These are phyloP conservation scores for Alternaria burnsii DNA, from an alignment of 2,329 filamentous ascomycete species.

Conservation along the genomic window DNA sequence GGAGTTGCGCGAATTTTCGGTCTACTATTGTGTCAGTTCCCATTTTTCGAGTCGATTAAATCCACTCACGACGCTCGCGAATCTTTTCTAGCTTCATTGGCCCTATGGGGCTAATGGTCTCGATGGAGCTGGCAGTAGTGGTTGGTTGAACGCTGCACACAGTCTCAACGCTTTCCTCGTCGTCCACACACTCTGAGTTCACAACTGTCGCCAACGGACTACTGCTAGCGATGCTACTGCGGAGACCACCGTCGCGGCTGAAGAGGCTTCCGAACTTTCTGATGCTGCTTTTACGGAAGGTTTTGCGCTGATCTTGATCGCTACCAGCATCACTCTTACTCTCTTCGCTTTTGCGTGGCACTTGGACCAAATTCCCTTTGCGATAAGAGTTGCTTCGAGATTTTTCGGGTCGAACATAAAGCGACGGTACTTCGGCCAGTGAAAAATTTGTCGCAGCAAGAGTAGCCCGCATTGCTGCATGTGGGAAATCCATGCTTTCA, in stretches of 20 bases:
- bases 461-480: conserved; percentile 6
- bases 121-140: not conserved
- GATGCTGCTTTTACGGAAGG: not conserved
- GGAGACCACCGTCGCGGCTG: not conserved
- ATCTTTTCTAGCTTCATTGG: not conserved
- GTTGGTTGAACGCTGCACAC: not conserved
- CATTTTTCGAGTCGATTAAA: too few species aligned
- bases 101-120: not conserved
- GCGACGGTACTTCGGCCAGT: conserved; percentile 2
- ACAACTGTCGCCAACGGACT: not conserved
- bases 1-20: conserved; percentile 2
- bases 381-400: not conserved
- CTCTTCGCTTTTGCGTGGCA: not conserved
- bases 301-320: not conserved
- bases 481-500: conserved; percentile 14
- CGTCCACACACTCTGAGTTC: not conserved
- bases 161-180: not conserved
- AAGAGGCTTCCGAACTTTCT: conserved; percentile 10
- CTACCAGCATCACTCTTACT: not conserved
- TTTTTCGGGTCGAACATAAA: conserved; percentile 1
- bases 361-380: not conserved
- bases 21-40: not conserved
- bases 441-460: conserved; percentile 10
- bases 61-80: not conserved
- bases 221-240: not conserved